Percentiles rank a stretch among this genome's conserved stretches.
Evolutionary conservation across 768 basidiomycete genomes (phyloP).

Genomic region (Chalciporus chontae): DNA sequence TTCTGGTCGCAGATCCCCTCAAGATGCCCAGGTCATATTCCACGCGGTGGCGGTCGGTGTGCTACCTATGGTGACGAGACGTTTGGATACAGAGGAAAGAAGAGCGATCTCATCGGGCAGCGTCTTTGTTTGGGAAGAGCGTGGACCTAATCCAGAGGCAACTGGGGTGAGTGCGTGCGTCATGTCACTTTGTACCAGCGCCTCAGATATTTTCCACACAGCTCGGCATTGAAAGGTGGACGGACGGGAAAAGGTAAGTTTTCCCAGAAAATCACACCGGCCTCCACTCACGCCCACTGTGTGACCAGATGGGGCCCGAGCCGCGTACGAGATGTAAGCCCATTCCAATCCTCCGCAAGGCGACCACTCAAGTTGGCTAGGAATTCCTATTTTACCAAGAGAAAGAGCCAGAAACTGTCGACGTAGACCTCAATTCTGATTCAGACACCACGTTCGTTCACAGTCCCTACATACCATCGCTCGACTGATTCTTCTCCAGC

Average conservation of each 20-base stretch:
- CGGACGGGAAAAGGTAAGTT: constrained; percentile 55
- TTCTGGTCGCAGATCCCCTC: constrained; percentile 40
- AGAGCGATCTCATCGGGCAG: constrained; percentile 66
- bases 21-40: constrained; percentile 72
- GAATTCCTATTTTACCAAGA: constrained; percentile 80
- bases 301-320: constrained; percentile 67
- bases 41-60: constrained; percentile 59
- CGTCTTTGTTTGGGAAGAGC: constrained; percentile 83
- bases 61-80: constrained; percentile 65
- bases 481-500: constrained; percentile 17
- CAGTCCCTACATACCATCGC: not conserved
- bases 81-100: constrained; percentile 74
- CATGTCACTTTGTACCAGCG: not conserved
- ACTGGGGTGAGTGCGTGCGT: constrained; percentile 49
- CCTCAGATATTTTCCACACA: constrained; percentile 25
- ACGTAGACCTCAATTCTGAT: constrained; percentile 47
- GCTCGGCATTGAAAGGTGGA: constrained; percentile 81
- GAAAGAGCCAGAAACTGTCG: constrained; percentile 49
- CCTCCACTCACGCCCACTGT: not conserved
- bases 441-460: constrained; percentile 47
- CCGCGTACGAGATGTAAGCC: constrained; percentile 67
- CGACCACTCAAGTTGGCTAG: constrained; percentile 32
- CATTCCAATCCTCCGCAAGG: not conserved
- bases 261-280: not conserved
- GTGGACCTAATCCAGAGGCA: constrained; percentile 62